phyloP scores from a whole-genome alignment of 495 filamentous ascomycete species.

The Aspergillus campestris region DNA sequence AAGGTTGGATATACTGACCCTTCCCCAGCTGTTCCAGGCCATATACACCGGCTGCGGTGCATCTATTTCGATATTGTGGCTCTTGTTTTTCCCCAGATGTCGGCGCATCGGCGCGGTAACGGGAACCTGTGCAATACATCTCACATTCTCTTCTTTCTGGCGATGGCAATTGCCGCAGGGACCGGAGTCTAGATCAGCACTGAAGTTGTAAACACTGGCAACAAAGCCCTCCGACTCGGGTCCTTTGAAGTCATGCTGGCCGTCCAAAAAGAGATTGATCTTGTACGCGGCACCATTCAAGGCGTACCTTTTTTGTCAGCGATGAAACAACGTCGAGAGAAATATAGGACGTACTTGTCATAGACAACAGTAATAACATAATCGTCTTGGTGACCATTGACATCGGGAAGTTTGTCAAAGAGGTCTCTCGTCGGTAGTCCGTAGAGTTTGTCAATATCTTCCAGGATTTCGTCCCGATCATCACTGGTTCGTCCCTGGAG shows the following conservation, averaged over 20 bases:
- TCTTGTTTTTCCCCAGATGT: too few species aligned
- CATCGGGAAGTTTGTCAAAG: too few species aligned
- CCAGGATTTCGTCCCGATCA: background rate
- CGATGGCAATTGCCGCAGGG: background rate
- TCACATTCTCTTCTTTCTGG: background rate
- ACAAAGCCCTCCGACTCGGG: background rate
- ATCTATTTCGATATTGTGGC: background rate
- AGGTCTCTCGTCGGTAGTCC: background rate
- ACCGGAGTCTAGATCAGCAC: background rate
- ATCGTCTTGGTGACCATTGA: background rate
- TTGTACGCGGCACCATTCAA: background rate
- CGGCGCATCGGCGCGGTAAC: too few species aligned
- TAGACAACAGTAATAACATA: constrained; percentile 1
- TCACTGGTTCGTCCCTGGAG: background rate
- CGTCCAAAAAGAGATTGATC: constrained; percentile 2
- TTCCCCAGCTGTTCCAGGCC: background rate
- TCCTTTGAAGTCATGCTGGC: background rate
- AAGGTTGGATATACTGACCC: background rate
- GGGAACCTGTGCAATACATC: constrained; percentile 1
- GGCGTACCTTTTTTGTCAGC: constrained; percentile 3
- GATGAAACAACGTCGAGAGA: background rate
- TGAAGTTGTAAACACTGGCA: constrained; percentile 5
- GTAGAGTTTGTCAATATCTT: constrained; percentile 3
- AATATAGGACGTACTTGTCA: background rate
- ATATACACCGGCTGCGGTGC: background rate